phyloP scores from a whole-genome alignment of 2,329 filamentous ascomycete species.

The Rutstroemia sp. region DNA sequence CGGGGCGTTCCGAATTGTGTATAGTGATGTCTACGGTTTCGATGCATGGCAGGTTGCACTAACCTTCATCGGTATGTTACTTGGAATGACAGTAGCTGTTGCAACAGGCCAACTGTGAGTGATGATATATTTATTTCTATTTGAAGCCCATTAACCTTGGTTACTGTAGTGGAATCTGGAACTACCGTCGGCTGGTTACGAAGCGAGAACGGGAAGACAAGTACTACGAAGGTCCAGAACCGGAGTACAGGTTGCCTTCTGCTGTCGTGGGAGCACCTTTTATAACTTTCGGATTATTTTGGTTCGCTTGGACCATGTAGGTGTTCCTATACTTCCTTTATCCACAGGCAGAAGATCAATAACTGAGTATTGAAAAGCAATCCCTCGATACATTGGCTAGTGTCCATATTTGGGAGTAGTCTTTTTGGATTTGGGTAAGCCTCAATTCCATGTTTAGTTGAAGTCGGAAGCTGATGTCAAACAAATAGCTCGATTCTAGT shows the following conservation, averaged over 20 bases:
- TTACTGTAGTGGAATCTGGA: conserved; percentile 28
- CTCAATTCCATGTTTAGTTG: background rate
- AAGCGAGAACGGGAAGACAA: conserved; percentile 35
- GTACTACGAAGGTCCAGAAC: conserved; percentile 37
- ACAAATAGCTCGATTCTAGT: conserved; percentile 50
- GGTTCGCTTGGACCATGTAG: conserved; percentile 61
- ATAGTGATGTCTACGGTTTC: conserved; percentile 64
- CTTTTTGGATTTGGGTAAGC: conserved; percentile 63
- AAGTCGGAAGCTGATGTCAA: no score
- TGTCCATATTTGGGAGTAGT: conserved; percentile 61
- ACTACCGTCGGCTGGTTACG: conserved; percentile 48
- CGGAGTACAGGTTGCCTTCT: conserved; percentile 31
- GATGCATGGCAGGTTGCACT: conserved; percentile 71
- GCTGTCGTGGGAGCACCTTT: conserved; percentile 40
- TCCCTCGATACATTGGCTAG: conserved; percentile 53
- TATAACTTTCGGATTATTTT: conserved; percentile 44
- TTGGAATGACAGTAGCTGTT: conserved; percentile 55
- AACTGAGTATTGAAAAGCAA: background rate
- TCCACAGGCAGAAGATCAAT: background rate
- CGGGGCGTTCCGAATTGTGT: conserved; percentile 76
- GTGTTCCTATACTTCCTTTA: conserved; percentile 40
- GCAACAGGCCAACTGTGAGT: background rate
- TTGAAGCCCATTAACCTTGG: conserved; percentile 50
- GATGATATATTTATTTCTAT: conserved; percentile 27
- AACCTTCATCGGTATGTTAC: conserved; percentile 62